phyloP scores from a whole-genome alignment of 108 stramenopile genomes.

The Fragilariopsis cylindrus region DNA sequence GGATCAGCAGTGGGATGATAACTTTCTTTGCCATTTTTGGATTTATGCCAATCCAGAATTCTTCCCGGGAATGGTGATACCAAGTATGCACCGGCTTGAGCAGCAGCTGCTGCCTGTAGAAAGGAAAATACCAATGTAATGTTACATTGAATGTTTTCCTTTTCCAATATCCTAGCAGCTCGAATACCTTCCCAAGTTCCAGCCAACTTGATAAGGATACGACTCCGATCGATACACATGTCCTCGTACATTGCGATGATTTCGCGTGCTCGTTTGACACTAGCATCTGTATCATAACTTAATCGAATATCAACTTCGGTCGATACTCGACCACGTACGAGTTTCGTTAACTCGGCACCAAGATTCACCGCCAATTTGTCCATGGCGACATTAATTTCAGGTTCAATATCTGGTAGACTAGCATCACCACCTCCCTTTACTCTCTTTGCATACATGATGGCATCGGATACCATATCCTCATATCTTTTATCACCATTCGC shows the following conservation, averaged over 20 bases:
- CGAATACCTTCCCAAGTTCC: conserved; percentile 99
- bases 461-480: conserved; percentile 72
- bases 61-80: conserved; percentile 98
- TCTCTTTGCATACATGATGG: conserved; percentile 77
- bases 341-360: conserved; percentile 77
- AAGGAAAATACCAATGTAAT: conserved; percentile 94
- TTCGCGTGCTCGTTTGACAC: conserved; percentile 78
- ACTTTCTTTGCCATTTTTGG: conserved; percentile 54
- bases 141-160: conserved; percentile 95
- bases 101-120: conserved; percentile 94
- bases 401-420: conserved; percentile 42
- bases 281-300: conserved; percentile 89
- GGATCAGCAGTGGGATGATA: conserved; percentile 85
- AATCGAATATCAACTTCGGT: conserved; percentile 98
- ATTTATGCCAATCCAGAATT: conserved; percentile 95
- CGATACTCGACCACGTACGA: conserved; percentile 93
- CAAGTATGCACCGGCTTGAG: conserved; percentile 92
- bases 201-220: conserved; percentile 97
- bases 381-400: conserved; percentile 70
- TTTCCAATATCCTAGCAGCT: conserved; percentile 89
- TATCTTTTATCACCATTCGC: conserved; percentile 76
- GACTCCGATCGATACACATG: conserved; percentile 71
- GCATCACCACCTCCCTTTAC: conserved; percentile 59
- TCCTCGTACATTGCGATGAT: conserved; percentile 94
- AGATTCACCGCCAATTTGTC: conserved; percentile 96